phyloP scores from a whole-genome alignment of 768 basidiomycete species.

The Kwoniella europaea region DNA sequence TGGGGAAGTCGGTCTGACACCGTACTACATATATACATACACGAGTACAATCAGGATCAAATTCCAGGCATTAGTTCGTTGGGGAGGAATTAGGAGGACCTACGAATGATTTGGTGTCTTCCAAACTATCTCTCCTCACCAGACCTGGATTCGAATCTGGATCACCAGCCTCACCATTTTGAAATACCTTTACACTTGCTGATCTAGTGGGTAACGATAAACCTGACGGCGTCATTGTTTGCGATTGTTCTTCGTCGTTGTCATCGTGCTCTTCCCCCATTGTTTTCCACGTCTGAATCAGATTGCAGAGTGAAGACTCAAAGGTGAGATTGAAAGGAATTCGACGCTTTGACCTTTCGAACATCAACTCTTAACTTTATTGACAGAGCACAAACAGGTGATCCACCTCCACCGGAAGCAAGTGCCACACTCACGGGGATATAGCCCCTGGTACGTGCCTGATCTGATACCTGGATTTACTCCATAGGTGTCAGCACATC shows the following conservation, averaged over 20 bases:
- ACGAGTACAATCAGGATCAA: background rate
- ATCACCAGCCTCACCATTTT: conserved; percentile 1
- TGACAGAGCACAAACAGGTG: background rate
- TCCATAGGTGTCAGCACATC: background rate
- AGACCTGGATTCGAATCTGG: background rate
- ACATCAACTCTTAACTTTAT: background rate
- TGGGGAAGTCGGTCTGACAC: conserved; percentile 30
- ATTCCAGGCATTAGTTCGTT: too few relatives aligned
- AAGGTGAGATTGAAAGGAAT: background rate
- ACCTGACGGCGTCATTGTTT: background rate
- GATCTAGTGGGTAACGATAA: conserved; percentile 9
- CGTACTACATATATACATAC: conserved; percentile 32
- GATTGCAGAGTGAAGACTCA: background rate
- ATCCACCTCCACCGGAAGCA: conserved; percentile 3
- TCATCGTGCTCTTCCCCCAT: conserved; percentile 5
- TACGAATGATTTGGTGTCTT: conserved; percentile 45
- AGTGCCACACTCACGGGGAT: conserved; percentile 13
- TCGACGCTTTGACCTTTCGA: conserved; percentile 3
- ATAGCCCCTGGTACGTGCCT: conserved; percentile 13
- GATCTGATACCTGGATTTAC: background rate
- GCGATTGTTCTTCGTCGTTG: background rate
- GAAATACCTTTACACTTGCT: conserved; percentile 12
- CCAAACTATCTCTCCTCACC: conserved; percentile 37
- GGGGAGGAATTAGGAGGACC: conserved; percentile 8
- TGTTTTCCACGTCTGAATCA: background rate